These are phyloP conservation scores for Phytophthora rubi DNA, from an alignment of 352 stramenopile genomes.

Conservation along the genomic window DNA sequence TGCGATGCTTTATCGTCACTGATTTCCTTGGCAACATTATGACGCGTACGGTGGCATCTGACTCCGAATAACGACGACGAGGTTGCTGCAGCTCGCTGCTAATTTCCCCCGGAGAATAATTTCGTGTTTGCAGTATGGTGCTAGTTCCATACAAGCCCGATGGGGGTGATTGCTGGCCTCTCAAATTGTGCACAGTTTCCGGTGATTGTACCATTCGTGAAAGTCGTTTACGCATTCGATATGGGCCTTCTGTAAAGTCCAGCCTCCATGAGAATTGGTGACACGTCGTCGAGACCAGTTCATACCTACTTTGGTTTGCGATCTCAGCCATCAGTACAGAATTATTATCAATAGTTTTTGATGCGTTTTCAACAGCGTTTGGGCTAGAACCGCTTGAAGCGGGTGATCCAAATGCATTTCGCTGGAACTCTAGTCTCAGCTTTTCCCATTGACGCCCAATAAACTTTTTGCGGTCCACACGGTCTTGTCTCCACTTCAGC, in stretches of 20 bases:
- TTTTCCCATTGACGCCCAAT: slow-evolving; percentile 59
- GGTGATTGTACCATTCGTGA: slow-evolving; percentile 26
- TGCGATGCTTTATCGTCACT: slow-evolving; percentile 4
- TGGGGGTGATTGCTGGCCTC: slow-evolving; percentile 5
- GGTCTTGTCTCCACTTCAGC: slow-evolving; percentile 73
- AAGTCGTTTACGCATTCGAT: slow-evolving; percentile 68
- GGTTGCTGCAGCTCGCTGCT: not conserved
- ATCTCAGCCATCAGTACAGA: slow-evolving; percentile 19
- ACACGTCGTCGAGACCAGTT: not conserved
- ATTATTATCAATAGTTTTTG: slow-evolving; percentile 6
- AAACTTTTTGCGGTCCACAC: slow-evolving; percentile 71
- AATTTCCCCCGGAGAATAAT: not conserved
- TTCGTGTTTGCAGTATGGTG: slow-evolving; percentile 1
- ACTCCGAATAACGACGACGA: slow-evolving; percentile 36
- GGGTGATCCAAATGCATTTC: slow-evolving; percentile 11
- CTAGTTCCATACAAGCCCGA: not conserved
- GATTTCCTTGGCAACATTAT: not conserved
- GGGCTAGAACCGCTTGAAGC: not conserved
- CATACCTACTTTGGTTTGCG: slow-evolving; percentile 20
- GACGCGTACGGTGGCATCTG: slow-evolving; percentile 14
- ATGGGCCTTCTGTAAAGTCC: slow-evolving; percentile 74
- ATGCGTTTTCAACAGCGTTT: not conserved
- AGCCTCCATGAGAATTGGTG: slow-evolving; percentile 38
- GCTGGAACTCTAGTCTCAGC: slow-evolving; percentile 34
- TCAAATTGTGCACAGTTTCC: slow-evolving; percentile 20